Conservation (phyloP, 129 eudicot genomes). For the Chrysanthemum seticuspe region DNA sequence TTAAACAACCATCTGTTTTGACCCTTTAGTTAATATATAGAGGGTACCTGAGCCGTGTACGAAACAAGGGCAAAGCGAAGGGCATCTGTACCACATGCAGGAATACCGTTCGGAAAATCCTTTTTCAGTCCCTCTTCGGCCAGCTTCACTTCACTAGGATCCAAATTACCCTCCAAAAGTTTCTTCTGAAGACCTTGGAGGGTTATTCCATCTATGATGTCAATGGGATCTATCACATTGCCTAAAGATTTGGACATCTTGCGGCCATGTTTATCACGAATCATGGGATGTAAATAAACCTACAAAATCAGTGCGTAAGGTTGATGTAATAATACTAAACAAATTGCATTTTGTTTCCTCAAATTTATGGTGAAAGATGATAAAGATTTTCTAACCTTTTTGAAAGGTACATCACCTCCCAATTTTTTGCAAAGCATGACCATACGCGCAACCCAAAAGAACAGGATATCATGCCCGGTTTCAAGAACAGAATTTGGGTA, state of each 20-base stretch:
- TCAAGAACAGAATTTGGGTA: conserved; percentile 86
- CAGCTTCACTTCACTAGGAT: conserved; percentile 56
- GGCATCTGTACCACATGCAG: conserved; percentile 97
- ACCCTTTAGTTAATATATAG: not conserved
- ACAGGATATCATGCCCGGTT: conserved; percentile 89
- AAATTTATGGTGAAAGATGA: not conserved
- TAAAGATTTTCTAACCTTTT: conserved; percentile 43
- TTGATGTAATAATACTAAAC: too few relatives aligned
- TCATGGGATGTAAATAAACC: conserved; percentile 97
- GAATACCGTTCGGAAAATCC: conserved; percentile 87
- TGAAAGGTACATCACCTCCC: conserved; percentile 88
- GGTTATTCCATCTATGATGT: conserved; percentile 72
- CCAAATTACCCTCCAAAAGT: conserved; percentile 87
- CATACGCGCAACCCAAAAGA: conserved; percentile 95
- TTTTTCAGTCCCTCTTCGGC: conserved; percentile 84
- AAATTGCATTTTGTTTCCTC: too few relatives aligned
- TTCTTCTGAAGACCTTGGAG: conserved; percentile 82
- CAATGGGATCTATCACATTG: conserved; percentile 90
- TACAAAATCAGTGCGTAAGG: conserved; percentile 10
- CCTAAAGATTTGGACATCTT: conserved; percentile 97
- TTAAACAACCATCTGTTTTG: not conserved
- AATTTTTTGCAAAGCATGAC: conserved; percentile 84
- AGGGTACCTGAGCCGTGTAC: conserved; percentile 84
- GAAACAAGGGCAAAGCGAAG: conserved; percentile 95
- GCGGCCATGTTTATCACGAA: conserved; percentile 96